These are phyloP conservation scores for Lathyrus sativus DNA, from an alignment of 306 rosid species.

Conservation along the genomic window DNA sequence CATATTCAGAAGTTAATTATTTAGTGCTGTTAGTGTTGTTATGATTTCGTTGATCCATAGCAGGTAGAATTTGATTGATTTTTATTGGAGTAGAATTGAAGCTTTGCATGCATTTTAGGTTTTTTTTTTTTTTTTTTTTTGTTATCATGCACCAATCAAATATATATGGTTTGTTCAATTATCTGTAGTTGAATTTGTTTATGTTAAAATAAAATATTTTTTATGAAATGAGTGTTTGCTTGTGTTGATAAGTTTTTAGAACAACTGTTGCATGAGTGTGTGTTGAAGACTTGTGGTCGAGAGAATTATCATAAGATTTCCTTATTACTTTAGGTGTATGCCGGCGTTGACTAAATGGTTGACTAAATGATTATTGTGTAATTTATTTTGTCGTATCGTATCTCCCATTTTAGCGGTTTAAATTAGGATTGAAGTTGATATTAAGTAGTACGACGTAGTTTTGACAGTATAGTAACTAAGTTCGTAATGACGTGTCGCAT, in stretches of 20 bases:
- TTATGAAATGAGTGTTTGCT: neutral
- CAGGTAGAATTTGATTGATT: neutral
- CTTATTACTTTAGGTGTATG: neutral
- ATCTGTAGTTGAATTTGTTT: constrained; percentile 15
- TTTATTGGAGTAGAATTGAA: constrained; percentile 7
- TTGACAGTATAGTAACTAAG: neutral
- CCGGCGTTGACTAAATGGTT: neutral
- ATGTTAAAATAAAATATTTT: neutral
- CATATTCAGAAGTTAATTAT: neutral
- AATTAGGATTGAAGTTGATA: constrained; percentile 3
- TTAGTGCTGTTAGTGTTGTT: constrained; percentile 1
- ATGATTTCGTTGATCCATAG: constrained; percentile 23
- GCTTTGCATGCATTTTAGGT: neutral
- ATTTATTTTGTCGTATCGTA: neutral
- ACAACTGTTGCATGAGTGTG: neutral
- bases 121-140: neutral
- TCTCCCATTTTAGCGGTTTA: neutral
- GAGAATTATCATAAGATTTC: constrained; percentile 9
- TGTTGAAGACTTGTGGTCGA: constrained; percentile 14
- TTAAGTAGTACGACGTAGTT: neutral
- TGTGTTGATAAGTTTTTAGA: constrained; percentile 2
- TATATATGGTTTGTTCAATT: neutral
- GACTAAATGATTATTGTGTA: neutral
- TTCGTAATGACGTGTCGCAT: neutral
- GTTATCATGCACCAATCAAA: neutral